These are phyloP conservation scores for Euryodendron excelsum DNA, from an alignment of 148 eudicot species.

Conservation along the genomic window DNA sequence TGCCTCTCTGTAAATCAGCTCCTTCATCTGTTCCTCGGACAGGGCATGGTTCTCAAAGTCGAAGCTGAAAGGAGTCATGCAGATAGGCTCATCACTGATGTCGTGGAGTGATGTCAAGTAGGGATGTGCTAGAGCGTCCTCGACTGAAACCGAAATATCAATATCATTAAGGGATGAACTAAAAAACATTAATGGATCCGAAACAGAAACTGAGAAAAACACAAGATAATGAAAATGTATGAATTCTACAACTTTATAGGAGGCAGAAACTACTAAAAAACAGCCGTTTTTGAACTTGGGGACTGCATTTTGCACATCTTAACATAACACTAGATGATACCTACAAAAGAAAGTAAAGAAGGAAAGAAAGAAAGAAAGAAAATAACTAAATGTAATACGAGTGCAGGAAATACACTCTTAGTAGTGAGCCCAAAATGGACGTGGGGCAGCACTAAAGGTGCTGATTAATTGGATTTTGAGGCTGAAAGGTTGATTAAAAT, in stretches of 20 bases:
- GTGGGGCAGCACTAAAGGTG: no score
- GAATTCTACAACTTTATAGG: neutral
- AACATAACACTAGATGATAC: no score
- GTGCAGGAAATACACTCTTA: no score
- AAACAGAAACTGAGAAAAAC: neutral
- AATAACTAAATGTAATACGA: neutral
- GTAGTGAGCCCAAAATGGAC: no score
- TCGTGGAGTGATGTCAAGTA: slow-evolving; percentile 81
- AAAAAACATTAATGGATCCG: neutral
- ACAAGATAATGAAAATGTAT: neutral
- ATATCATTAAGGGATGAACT: neutral
- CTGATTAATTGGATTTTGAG: no score
- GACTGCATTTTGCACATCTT: neutral
- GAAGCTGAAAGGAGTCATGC: slow-evolving; percentile 75
- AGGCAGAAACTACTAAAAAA: neutral
- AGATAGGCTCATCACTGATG: slow-evolving; percentile 79
- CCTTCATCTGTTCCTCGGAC: slow-evolving; percentile 92
- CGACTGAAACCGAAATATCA: slow-evolving; percentile 51
- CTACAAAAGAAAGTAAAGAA: no score
- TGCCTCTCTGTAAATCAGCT: slow-evolving; percentile 82
- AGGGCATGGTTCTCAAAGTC: slow-evolving; percentile 88
- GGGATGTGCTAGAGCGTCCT: slow-evolving; percentile 90
- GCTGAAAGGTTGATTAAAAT: no score
- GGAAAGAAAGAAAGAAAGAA: neutral
- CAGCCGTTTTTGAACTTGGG: neutral